These are phyloP conservation scores for Euphorbia pulcherrima DNA, from an alignment of 345 rosid genomes.

Conservation along the genomic window DNA sequence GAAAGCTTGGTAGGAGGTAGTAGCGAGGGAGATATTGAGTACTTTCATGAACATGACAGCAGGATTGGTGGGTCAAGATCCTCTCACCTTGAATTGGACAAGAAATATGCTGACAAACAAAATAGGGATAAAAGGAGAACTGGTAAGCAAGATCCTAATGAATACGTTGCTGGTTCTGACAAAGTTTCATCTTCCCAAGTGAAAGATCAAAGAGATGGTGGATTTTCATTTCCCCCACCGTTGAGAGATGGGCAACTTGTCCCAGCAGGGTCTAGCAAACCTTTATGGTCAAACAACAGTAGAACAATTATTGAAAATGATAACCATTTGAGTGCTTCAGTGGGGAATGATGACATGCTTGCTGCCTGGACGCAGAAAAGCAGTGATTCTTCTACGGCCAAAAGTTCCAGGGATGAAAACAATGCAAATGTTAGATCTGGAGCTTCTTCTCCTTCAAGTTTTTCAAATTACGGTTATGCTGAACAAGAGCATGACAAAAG, in stretches of 20 bases:
- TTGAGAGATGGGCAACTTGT: constrained; percentile 48
- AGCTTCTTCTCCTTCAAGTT: constrained; percentile 62
- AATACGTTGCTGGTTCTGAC: constrained; percentile 45
- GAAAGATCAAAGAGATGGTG: constrained; percentile 56
- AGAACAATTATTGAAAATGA: constrained; percentile 47
- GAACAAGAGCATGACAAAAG: constrained; percentile 51
- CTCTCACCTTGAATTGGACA: constrained; percentile 46
- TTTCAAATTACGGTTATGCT: constrained; percentile 59
- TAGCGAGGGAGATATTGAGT: constrained; percentile 88
- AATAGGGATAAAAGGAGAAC: constrained; percentile 44
- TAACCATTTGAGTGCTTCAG: constrained; percentile 48
- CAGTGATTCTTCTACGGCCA: constrained; percentile 64
- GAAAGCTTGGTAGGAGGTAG: constrained; percentile 91
- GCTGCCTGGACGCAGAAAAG: constrained; percentile 73
- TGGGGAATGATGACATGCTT: constrained; percentile 66
- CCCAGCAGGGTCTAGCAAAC: constrained; percentile 59
- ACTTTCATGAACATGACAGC: constrained; percentile 59
- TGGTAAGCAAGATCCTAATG: constrained; percentile 41
- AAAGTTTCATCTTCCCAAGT: constrained; percentile 38
- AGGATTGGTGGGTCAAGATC: constrained; percentile 49
- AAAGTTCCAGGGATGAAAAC: constrained; percentile 70
- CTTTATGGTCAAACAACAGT: constrained; percentile 59
- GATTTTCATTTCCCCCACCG: constrained; percentile 75
- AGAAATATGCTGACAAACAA: constrained; percentile 45
- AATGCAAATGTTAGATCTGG: constrained; percentile 51